phyloP scores from a whole-genome alignment of 768 basidiomycete species.

The Pleurotus salmoneostramineus region DNA sequence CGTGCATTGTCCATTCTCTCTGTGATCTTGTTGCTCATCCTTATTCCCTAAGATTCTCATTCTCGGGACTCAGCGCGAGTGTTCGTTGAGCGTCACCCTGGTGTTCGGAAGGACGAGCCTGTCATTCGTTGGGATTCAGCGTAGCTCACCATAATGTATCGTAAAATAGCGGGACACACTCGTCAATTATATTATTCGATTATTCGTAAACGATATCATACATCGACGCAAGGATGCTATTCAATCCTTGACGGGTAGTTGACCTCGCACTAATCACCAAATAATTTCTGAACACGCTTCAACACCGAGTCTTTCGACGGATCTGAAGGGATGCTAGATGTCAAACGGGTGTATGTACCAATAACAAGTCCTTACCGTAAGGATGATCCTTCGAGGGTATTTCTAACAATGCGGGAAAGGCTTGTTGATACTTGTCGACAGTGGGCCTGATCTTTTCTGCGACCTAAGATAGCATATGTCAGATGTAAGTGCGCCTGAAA shows the following conservation, averaged over 20 bases:
- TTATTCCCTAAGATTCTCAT: constrained; percentile 47
- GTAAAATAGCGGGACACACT: background rate
- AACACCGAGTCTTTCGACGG: constrained; percentile 94
- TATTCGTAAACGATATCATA: background rate
- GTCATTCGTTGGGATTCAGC: constrained; percentile 58
- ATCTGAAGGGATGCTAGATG: constrained; percentile 44
- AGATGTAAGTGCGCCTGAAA: background rate
- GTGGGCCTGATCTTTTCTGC: constrained; percentile 96
- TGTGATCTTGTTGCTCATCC: constrained; percentile 1
- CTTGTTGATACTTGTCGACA: constrained; percentile 92
- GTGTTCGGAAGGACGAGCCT: constrained; percentile 67
- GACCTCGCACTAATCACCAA: constrained; percentile 66
- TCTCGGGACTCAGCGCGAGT: constrained; percentile 58
- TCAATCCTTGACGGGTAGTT: background rate
- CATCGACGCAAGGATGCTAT: background rate
- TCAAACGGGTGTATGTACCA: background rate
- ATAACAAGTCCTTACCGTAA: constrained; percentile 60
- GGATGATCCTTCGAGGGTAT: constrained; percentile 99
- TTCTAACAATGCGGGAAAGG: constrained; percentile 95
- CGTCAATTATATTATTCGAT: constrained; percentile 3
- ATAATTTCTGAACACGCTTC: constrained; percentile 94
- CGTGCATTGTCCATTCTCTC: constrained; percentile 28
- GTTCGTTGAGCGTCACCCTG: constrained; percentile 64
- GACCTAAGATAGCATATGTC: constrained; percentile 48
- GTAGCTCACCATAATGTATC: background rate